Evolutionary conservation across 1,284 basidiomycete genomes (phyloP), one percentile per base, ranked within the genome.

Genomic region (Fomitopsis pinicola): DNA sequence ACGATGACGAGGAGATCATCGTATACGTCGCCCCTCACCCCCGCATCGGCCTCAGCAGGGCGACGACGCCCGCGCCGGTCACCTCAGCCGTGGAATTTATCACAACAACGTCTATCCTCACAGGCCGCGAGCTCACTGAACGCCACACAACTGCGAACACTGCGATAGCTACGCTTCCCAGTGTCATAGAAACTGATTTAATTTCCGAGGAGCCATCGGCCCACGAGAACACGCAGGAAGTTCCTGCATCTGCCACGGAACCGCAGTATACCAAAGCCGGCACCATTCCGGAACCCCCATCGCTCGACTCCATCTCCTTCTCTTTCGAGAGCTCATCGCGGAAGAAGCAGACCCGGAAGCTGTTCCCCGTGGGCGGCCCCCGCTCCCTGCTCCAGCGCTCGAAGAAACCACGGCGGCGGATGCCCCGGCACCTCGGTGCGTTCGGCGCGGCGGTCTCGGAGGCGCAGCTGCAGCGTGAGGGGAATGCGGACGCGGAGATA

Each of bases 361-460:
- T 68, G 2, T 67, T 67, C 53, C 71, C 68, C 5, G 67, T 66
- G 9, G 60, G 63, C 35, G 69, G 66, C 0, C 69, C 66, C 5
- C 68, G 70, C 45, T 66, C 69, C 5, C 64, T 70, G 3, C 58
- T 67, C 42, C 63, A 63, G 44, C 65, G 59, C 35, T 65, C 61
- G 2, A 63, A 58, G 15, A 59, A 57, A 17, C 68, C 75, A 33
- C 72, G 72, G 40, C 73, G 70, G 1, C 71, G 70, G 30, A 69
- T 73, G 14, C 67, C 71, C 12, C 73, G 67, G 22, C 66, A 71
- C 35, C 86, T 88, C 60, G 79, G 81, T 1, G 73, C 77, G 4
- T 81, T 80, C 59, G 86, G 84, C 1, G 84, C 81, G n/a, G 79
- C 81, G 67, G 69, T 82, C 63, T 79, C 80, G n/a, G 88, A 89